Conservation (phyloP, 208 protist species). For the Trypanosoma boissoni region DNA sequence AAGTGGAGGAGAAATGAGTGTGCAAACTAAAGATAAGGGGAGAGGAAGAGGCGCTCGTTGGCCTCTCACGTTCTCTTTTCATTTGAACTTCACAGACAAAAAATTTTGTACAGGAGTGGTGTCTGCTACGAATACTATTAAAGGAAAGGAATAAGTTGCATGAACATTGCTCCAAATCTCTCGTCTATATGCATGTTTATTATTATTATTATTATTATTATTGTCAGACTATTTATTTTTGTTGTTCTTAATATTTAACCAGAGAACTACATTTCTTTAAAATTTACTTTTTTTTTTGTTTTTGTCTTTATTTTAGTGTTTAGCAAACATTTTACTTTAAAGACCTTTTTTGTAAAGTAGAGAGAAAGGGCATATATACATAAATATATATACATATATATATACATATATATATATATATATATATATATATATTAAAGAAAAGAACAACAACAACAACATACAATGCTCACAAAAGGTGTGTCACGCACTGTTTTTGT, state of each 20-base stretch:
- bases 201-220: too few species aligned
- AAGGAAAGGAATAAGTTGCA: neutral
- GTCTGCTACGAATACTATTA: neutral
- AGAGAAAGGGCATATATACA: constrained; percentile 1
- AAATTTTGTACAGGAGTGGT: too few species aligned
- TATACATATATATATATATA: constrained; percentile 4
- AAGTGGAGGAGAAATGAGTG: neutral
- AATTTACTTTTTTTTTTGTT: neutral
- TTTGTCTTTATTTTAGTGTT: neutral
- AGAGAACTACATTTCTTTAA: too few species aligned
- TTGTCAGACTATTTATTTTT: too few species aligned
- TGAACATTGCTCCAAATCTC: too few species aligned
- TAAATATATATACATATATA: constrained; percentile 8
- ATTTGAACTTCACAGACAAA: too few species aligned
- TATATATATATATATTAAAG: neutral
- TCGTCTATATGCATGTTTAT: too few species aligned
- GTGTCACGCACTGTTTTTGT: constrained; percentile 6
- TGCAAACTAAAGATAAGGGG: constrained; percentile 26
- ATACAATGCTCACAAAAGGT: constrained; percentile 1
- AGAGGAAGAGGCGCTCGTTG: neutral
- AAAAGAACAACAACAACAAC: neutral
- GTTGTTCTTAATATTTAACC: too few species aligned
- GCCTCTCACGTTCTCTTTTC: too few species aligned
- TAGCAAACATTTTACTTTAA: neutral
- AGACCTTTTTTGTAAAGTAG: neutral